These are phyloP conservation scores for Meripilus lineatus DNA, from an alignment of 1,284 basidiomycete species.

Conservation along the genomic window DNA sequence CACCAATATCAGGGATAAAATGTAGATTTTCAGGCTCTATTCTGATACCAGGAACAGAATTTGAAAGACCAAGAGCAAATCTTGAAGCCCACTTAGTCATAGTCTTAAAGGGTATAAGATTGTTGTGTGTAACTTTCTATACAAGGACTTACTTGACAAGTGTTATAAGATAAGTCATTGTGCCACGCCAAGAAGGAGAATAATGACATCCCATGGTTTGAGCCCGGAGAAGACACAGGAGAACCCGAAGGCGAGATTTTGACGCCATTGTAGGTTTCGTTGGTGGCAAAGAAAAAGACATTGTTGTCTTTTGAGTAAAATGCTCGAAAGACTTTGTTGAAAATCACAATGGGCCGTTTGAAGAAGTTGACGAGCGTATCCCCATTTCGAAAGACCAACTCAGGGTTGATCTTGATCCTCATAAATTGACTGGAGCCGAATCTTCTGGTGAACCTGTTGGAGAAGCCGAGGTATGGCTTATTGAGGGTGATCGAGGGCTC, in stretches of 20 bases:
- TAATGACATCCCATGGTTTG: constrained; percentile 2
- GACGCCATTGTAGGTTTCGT: constrained; percentile 20
- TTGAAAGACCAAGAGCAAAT: constrained; percentile 14
- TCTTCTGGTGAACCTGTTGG: constrained; percentile 32
- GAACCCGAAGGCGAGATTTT: neutral
- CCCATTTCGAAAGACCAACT: constrained; percentile 13
- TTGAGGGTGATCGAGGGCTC: constrained; percentile 21
- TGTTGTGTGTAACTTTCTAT: neutral
- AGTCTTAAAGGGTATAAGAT: constrained; percentile 2
- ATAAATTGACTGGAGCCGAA: constrained; percentile 38
- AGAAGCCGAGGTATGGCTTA: constrained; percentile 28
- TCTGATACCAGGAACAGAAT: constrained; percentile 11
- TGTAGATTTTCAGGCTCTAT: constrained; percentile 6
- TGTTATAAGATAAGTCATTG: constrained; percentile 10
- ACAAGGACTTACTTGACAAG: constrained; percentile 9
- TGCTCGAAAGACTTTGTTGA: constrained; percentile 31
- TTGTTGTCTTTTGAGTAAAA: constrained; percentile 33
- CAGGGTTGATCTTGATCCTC: constrained; percentile 27
- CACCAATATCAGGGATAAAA: constrained; percentile 10
- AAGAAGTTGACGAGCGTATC: constrained; percentile 23
- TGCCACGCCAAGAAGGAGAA: constrained; percentile 12
- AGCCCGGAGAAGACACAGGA: no score
- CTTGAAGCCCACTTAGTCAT: constrained; percentile 14
- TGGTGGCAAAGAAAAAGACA: constrained; percentile 33
- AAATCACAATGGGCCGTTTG: constrained; percentile 31